Conservation (phyloP, 208 protist species). For the Leishmania amazonensis region DNA sequence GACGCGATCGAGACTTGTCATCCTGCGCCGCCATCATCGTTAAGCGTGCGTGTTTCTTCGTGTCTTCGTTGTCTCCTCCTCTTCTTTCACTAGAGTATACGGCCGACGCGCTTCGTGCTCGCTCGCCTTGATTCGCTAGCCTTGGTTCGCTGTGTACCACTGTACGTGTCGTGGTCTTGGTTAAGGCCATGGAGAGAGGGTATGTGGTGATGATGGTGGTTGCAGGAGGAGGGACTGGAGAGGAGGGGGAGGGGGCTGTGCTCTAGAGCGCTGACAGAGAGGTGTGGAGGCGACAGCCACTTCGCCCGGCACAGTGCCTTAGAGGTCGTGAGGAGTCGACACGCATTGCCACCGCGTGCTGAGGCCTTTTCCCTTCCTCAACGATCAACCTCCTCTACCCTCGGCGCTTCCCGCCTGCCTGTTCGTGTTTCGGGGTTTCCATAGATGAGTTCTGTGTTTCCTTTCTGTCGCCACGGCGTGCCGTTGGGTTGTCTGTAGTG, state of each 20-base stretch:
- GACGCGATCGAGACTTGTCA: not conserved
- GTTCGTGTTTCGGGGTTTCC: not conserved
- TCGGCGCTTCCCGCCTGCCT: too few species aligned
- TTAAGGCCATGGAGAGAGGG: not conserved
- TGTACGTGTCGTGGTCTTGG: not conserved
- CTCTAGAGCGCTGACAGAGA: not conserved
- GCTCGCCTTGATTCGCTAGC: not conserved
- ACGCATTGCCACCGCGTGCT: not conserved
- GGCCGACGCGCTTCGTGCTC: not conserved
- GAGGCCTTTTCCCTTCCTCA: not conserved
- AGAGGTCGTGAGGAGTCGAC: not conserved
- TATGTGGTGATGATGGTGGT: not conserved
- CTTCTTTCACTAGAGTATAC: slow-evolving; percentile 1
- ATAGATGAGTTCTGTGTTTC: slow-evolving; percentile 1
- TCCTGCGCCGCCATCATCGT: not conserved
- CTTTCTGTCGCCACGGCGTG: not conserved
- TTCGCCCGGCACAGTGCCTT: not conserved
- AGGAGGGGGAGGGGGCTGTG: not conserved
- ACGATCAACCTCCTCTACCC: not conserved
- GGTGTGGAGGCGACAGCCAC: not conserved
- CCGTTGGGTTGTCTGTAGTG: slow-evolving; percentile 13
- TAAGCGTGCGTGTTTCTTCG: too few species aligned
- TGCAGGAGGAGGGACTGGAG: not conserved
- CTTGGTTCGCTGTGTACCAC: slow-evolving; percentile 2
- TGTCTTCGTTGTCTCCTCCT: not conserved